Evolutionary conservation across 192 early-diverging fungal genomes (phyloP).

Genomic region (Dissophora globulifera): DNA sequence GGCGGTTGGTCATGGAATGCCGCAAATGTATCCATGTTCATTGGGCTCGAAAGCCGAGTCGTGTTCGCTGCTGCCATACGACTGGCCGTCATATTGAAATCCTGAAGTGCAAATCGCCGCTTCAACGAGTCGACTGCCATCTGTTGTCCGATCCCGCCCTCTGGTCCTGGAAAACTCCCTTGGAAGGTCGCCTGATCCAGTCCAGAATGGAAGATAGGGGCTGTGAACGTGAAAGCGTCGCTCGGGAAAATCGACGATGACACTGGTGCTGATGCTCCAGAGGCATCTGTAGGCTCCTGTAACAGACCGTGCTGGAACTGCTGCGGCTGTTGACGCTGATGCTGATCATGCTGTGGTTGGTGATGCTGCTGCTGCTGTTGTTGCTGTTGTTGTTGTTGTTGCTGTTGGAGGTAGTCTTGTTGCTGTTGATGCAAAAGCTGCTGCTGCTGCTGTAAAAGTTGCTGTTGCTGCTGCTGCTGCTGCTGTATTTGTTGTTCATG

Average conservation of each 20-base stretch:
- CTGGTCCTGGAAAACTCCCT: slow-evolving; percentile 32
- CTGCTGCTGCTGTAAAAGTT: slow-evolving; percentile 12
- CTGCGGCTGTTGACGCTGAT: slow-evolving; percentile 24
- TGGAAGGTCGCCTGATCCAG: slow-evolving; percentile 29
- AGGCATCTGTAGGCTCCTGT: slow-evolving; percentile 3
- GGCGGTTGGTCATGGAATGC: slow-evolving; percentile 45
- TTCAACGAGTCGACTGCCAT: slow-evolving; percentile 44
- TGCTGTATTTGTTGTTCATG: slow-evolving; percentile 11
- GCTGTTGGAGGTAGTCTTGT: slow-evolving; percentile 10
- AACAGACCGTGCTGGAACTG: slow-evolving; percentile 16
- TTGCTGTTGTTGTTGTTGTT: slow-evolving; percentile 26
- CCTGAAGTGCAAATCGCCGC: slow-evolving; percentile 40
- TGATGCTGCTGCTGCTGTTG: slow-evolving; percentile 18
- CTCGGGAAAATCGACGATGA: slow-evolving; percentile 31
- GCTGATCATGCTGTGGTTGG: slow-evolving; percentile 23
- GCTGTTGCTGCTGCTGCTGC: slow-evolving; percentile 25
- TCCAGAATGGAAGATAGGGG: slow-evolving; percentile 45
- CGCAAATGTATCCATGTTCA: slow-evolving; percentile 34
- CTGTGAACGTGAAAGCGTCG: slow-evolving; percentile 41
- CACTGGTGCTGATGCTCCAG: slow-evolving; percentile 10
- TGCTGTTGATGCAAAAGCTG: slow-evolving; percentile 21
- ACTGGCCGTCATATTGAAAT: slow-evolving; percentile 32
- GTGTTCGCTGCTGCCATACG: slow-evolving; percentile 26
- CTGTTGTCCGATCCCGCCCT: slow-evolving; percentile 51
- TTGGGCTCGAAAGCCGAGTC: slow-evolving; percentile 25